Base-by-base conservation (phyloP, 805 yeast species). In the Starmera dryadoides region DNA sequence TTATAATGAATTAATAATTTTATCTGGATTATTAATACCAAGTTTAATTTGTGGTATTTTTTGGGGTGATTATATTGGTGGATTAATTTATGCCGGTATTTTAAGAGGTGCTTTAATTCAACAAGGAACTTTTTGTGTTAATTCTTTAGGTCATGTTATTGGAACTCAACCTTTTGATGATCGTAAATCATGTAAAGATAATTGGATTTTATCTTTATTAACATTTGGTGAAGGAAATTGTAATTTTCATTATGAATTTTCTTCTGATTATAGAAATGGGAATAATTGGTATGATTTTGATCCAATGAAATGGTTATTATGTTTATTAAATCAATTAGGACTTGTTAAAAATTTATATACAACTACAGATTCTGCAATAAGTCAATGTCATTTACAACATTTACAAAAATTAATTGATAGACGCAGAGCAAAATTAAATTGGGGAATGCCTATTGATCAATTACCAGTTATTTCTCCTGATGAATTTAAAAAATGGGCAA, bases 241-340 rank as follows among this genome's bases (percentile, higher is more conserved):
- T 60, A 89, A 88, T 63, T 91, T 84, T 66, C 98, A 89, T 64
- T 96, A 91, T 64, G 96, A 87, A 63, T 89, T 89, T 61, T 95
- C 96, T 6, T 79, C 83, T 46, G 97, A 89, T 62, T 88, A 82
- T 63, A 71, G 96, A 44, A 79, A 79, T 48, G 86, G 88, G 6
- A 64, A 75, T 40, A 74, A 77, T 45, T 71, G 80, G 74, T 79
- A 78, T 60, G 81, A 82, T 35, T 82, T 77, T 60, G 98, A 89
- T 60, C 96, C 97, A 10, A 82, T 94, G 31, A 88, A 86, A 66
- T 78, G 86, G 81, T 66, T 77, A 37, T 69, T 89, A 39, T 40
- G 36, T 3, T 22, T 26, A 12, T 26, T 71, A 71, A 61, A 28
- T 36, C 58, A 66, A 44, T 36, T 83, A 2, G 83, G 86, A 0